phyloP scores from a whole-genome alignment of 805 yeast genomes.

The Ogataea ganodermae region DNA sequence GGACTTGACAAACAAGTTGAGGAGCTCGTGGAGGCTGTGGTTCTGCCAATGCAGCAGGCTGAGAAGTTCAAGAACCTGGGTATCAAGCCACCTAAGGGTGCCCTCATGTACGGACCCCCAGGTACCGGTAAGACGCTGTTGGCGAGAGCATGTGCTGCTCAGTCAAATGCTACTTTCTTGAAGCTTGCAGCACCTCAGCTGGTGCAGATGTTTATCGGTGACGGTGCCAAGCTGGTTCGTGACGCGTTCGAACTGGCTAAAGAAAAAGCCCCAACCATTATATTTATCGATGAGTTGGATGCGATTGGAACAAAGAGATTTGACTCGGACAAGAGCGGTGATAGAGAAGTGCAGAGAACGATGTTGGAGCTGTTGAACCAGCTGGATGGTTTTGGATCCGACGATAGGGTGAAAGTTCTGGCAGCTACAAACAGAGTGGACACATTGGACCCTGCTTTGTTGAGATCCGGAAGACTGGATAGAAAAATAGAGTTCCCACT shows the following conservation, averaged over 20 bases:
- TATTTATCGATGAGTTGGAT: conserved; percentile 96
- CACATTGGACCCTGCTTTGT: conserved; percentile 95
- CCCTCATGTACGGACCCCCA: conserved; percentile 98
- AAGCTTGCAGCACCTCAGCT: conserved; percentile 97
- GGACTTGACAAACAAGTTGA: conserved; percentile 98
- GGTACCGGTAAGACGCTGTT: conserved; percentile 98
- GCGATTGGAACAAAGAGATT: conserved; percentile 98
- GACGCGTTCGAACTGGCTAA: conserved; percentile 97
- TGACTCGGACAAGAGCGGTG: conserved; percentile 96
- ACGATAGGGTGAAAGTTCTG: conserved; percentile 93
- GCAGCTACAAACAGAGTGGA: conserved; percentile 99
- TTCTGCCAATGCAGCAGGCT: conserved; percentile 96
- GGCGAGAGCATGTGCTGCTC: conserved; percentile 99
- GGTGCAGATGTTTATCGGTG: conserved; percentile 98
- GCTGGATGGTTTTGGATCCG: conserved; percentile 96
- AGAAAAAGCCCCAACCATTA: conserved; percentile 97
- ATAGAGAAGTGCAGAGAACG: conserved; percentile 98
- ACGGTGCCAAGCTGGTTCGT: conserved; percentile 96
- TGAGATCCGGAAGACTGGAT: conserved; percentile 96
- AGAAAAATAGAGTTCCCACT: conserved; percentile 97
- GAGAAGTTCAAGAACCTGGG: conserved; percentile 94
- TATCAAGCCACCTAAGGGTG: conserved; percentile 97
- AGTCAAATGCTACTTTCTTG: conserved; percentile 94
- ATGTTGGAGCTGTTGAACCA: conserved; percentile 97
- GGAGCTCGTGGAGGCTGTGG: conserved; percentile 97